These are phyloP conservation scores for Suhomyces taliae DNA, from an alignment of 1,139 yeast species.

Conservation along the genomic window DNA sequence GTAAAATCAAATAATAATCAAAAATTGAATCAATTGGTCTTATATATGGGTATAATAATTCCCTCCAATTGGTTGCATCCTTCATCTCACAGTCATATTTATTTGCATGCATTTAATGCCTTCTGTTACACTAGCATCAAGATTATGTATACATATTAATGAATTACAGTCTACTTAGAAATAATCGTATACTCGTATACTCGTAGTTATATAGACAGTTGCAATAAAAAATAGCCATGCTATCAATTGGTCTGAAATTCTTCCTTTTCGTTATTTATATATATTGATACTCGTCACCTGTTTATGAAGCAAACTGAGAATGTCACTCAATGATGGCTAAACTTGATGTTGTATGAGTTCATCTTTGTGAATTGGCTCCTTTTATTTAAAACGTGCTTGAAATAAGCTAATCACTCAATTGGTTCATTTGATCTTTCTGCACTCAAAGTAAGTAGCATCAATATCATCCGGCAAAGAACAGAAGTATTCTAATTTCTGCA, in stretches of 20 bases:
- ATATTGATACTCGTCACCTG: not conserved
- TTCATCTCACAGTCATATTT: not conserved
- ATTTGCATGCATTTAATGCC: not conserved
- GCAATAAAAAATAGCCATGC: no score
- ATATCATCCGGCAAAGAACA: slow-evolving; percentile 49
- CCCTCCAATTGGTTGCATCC: no score
- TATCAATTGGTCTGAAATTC: no score
- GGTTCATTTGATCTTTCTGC: slow-evolving; percentile 36
- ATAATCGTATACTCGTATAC: not conserved
- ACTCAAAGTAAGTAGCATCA: slow-evolving; percentile 49
- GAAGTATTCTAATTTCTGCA: slow-evolving; percentile 47
- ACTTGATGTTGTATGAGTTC: not conserved
- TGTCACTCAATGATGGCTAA: no score
- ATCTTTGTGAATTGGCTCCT: not conserved
- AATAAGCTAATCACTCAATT: no score
- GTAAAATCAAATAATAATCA: no score
- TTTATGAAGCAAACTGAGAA: no score
- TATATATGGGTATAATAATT: no score
- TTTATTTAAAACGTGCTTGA: no score
- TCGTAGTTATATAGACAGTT: not conserved
- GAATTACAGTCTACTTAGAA: not conserved
- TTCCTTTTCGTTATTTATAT: not conserved
- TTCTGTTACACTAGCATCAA: not conserved
- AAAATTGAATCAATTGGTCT: no score
- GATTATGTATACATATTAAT: not conserved